Evolutionary conservation across 768 basidiomycete species (phyloP).

Genomic region (Naganishia friedmannii): DNA sequence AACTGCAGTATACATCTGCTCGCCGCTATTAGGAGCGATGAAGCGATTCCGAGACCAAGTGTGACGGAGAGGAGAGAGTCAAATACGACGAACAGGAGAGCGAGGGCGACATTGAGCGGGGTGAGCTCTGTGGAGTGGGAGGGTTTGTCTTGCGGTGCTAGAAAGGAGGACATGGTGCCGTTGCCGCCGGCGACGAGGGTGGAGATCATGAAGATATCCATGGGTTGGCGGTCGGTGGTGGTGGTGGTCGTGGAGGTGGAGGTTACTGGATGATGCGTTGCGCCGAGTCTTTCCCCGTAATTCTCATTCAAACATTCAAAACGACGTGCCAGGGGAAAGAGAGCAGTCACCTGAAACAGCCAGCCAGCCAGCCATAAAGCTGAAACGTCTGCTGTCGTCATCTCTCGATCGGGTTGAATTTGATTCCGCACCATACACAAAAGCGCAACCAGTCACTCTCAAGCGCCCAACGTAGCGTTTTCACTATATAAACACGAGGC

Average conservation of each 20-base stretch:
- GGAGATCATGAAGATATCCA: background rate
- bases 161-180: background rate
- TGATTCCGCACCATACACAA: background rate
- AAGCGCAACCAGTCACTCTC: background rate
- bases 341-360: background rate
- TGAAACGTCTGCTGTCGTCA: constrained; percentile 17
- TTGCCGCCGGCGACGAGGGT: background rate
- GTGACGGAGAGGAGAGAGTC: constrained; percentile 65
- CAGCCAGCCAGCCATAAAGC: background rate
- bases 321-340: too few relatives aligned
- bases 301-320: too few relatives aligned
- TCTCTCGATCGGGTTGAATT: background rate
- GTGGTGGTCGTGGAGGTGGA: background rate
- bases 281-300: too few relatives aligned
- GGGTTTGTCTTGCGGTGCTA: constrained; percentile 10
- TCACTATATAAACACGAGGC: constrained; percentile 5
- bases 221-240: background rate
- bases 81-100: constrained; percentile 70
- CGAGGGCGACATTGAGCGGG: constrained; percentile 75
- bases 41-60: constrained; percentile 68
- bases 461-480: constrained; percentile 4
- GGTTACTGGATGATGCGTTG: background rate
- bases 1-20: constrained; percentile 75
- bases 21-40: constrained; percentile 67
- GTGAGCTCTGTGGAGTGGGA: constrained; percentile 53